These are phyloP conservation scores for Vicia villosa DNA, from an alignment of 306 rosid species.

Conservation along the genomic window DNA sequence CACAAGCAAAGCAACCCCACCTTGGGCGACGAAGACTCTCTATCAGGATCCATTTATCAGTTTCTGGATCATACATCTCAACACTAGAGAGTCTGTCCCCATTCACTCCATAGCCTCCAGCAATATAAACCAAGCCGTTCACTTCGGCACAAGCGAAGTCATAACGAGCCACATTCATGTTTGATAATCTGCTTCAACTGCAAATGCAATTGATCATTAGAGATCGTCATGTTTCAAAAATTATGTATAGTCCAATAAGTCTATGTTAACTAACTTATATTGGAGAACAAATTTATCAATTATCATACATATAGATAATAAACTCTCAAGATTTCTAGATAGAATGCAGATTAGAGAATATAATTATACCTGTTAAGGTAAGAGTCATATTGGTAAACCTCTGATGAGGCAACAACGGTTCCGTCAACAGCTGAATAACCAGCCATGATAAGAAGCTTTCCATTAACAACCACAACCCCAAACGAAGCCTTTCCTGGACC, in stretches of 20 bases:
- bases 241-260: neutral
- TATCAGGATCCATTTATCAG: slow-evolving; percentile 68
- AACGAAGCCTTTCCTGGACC: slow-evolving; percentile 62
- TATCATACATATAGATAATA: too few relatives aligned
- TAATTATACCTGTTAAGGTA: slow-evolving; percentile 57
- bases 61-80: slow-evolving; percentile 81
- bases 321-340: too few relatives aligned
- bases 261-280: slow-evolving; percentile 1
- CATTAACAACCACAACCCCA: slow-evolving; percentile 72
- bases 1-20: slow-evolving; percentile 93
- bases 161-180: slow-evolving; percentile 73
- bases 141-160: slow-evolving; percentile 87
- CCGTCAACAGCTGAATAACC: slow-evolving; percentile 58
- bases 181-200: slow-evolving; percentile 80
- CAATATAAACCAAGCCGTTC: slow-evolving; percentile 70
- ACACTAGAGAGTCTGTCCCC: slow-evolving; percentile 77
- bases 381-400: slow-evolving; percentile 75
- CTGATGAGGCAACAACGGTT: slow-evolving; percentile 54
- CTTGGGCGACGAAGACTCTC: slow-evolving; percentile 91
- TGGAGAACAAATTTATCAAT: neutral
- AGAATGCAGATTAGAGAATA: slow-evolving; percentile 1
- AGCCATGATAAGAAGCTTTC: slow-evolving; percentile 80
- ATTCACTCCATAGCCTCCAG: slow-evolving; percentile 69
- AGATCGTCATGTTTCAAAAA: slow-evolving; percentile 16
- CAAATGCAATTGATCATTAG: slow-evolving; percentile 29